Evolutionary conservation across 345 rosid species (phyloP).

Genomic region (Tarenaya hassleriana): DNA sequence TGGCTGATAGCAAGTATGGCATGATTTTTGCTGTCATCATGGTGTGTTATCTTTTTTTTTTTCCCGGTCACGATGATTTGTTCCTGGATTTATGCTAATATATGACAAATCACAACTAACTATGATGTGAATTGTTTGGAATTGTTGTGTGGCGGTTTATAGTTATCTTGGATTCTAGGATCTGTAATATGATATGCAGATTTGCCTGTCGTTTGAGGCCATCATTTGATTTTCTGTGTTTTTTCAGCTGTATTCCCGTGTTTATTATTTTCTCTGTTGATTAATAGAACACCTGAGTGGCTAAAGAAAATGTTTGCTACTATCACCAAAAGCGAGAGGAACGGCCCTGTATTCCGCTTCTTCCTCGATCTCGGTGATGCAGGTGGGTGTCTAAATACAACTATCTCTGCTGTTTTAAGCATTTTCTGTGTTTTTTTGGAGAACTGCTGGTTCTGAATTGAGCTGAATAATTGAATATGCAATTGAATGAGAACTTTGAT

Average conservation of each 20-base stretch:
- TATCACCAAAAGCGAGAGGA: constrained; percentile 79
- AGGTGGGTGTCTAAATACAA: constrained; percentile 36
- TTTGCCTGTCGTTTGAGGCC: neutral
- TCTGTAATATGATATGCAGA: neutral
- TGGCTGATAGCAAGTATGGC: too few species aligned
- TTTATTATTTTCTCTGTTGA: constrained; percentile 16
- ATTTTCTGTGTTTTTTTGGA: neutral
- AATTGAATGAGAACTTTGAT: neutral
- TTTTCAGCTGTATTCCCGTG: neutral
- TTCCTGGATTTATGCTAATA: too few species aligned
- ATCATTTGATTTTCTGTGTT: constrained; percentile 1
- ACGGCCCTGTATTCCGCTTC: constrained; percentile 82
- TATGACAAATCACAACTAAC: too few species aligned
- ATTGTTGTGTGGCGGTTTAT: too few species aligned
- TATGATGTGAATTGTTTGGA: too few species aligned
- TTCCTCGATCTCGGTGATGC: constrained; percentile 98
- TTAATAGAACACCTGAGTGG: constrained; percentile 79
- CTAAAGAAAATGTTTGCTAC: constrained; percentile 74
- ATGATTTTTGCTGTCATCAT: too few species aligned
- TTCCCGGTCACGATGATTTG: too few species aligned
- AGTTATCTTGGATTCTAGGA: too few species aligned
- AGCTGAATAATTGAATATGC: neutral
- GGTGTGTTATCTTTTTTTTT: too few species aligned
- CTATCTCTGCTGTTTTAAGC: constrained; percentile 19
- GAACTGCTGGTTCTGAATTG: neutral